These are phyloP conservation scores for Penicillium sp. DNA, from an alignment of 2,329 filamentous ascomycete genomes.

Conservation along the genomic window DNA sequence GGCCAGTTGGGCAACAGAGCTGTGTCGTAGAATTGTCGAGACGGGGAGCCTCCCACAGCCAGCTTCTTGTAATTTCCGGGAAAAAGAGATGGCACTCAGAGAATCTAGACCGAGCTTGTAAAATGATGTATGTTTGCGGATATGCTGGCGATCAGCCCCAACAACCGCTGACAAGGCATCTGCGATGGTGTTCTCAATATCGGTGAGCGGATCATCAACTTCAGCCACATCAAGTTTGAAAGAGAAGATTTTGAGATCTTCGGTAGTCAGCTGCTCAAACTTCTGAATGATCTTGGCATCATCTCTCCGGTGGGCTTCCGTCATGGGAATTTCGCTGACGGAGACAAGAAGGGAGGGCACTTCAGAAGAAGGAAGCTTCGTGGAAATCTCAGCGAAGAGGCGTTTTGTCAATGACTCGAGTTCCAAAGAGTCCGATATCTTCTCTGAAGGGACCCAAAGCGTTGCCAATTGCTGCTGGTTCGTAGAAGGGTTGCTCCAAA, in stretches of 20 bases:
- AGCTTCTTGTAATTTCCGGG: slow-evolving; percentile 50
- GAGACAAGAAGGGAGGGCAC: slow-evolving; percentile 69
- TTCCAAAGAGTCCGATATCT: slow-evolving; percentile 1
- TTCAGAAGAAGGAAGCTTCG: slow-evolving; percentile 68
- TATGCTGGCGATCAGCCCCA: slow-evolving; percentile 39
- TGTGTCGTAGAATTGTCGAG: slow-evolving; percentile 63
- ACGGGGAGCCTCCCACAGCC: slow-evolving; percentile 55
- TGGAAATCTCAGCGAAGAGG: slow-evolving; percentile 53
- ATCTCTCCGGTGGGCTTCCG: slow-evolving; percentile 69
- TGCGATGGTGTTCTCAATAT: slow-evolving; percentile 54
- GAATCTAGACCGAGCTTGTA: slow-evolving; percentile 78
- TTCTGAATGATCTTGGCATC: slow-evolving; percentile 48
- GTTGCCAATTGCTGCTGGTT: slow-evolving; percentile 55
- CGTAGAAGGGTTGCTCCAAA: slow-evolving; percentile 45
- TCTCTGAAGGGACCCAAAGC: slow-evolving; percentile 58
- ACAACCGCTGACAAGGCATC: slow-evolving; percentile 51
- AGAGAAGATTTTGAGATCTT: slow-evolving; percentile 43
- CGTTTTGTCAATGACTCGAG: slow-evolving; percentile 28
- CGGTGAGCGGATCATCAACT: slow-evolving; percentile 46
- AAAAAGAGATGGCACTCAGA: slow-evolving; percentile 68
- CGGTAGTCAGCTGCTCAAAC: slow-evolving; percentile 46
- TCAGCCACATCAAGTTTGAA: slow-evolving; percentile 21
- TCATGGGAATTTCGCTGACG: slow-evolving; percentile 64
- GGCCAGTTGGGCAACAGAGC: slow-evolving; percentile 60
- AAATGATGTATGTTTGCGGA: slow-evolving; percentile 66